phyloP scores from a whole-genome alignment of 257 asterid species.

The Solanum raphanifolium region DNA sequence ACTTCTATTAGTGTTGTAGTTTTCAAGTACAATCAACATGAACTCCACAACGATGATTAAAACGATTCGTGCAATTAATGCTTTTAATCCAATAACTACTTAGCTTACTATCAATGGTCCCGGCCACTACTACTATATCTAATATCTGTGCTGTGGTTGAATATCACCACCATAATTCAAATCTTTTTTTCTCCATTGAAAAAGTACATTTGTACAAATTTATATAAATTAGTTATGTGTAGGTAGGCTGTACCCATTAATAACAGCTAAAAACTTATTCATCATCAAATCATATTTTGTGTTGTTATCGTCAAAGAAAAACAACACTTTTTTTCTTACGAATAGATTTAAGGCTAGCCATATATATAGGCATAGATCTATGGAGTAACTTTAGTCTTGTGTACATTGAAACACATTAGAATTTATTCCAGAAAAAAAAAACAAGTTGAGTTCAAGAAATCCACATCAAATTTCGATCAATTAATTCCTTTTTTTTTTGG shows the following conservation, averaged over 20 bases:
- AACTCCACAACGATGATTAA: background rate
- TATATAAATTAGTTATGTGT: background rate
- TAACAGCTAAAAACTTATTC: background rate
- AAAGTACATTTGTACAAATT: background rate
- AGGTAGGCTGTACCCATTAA: background rate
- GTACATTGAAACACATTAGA: background rate
- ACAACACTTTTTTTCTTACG: background rate
- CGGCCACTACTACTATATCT: slow-evolving; percentile 19
- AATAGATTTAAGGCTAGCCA: background rate
- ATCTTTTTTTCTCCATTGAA: background rate
- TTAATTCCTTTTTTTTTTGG: no score
- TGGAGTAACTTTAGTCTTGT: background rate
- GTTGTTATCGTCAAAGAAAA: background rate
- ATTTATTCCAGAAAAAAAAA: background rate
- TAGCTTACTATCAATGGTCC: background rate
- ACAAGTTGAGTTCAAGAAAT: background rate
- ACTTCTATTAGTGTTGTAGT: background rate
- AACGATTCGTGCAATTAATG: no score
- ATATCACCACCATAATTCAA: background rate
- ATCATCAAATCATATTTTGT: no score
- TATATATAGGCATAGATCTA: background rate
- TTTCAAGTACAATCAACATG: slow-evolving; percentile 5
- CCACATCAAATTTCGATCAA: background rate
- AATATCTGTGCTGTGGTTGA: background rate
- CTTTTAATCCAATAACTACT: slow-evolving; percentile 1